Evolutionary conservation across 108 stramenopile genomes (phyloP).

Genomic region (Cyclostephanos tholiformis): DNA sequence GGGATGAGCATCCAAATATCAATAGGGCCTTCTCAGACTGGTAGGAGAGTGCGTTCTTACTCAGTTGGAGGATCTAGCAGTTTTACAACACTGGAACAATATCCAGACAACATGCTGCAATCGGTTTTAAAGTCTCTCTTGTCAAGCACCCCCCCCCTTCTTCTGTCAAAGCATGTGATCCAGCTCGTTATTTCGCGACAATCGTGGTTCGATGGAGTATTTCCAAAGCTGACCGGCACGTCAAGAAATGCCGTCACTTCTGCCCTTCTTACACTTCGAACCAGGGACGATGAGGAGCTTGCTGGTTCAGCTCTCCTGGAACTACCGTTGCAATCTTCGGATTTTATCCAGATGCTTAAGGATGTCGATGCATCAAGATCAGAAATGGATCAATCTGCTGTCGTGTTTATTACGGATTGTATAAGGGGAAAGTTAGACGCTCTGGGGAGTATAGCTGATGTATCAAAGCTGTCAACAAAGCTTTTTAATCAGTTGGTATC

Average conservation of each 20-base stretch:
- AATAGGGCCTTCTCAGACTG: constrained; percentile 68
- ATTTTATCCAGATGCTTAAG: constrained; percentile 54
- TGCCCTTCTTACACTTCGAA: constrained; percentile 47
- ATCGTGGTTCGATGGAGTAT: constrained; percentile 74
- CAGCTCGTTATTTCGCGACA: constrained; percentile 56
- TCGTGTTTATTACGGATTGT: constrained; percentile 66
- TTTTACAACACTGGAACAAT: constrained; percentile 54
- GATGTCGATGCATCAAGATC: constrained; percentile 24
- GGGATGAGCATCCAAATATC: constrained; percentile 58
- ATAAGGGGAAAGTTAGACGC: constrained; percentile 47
- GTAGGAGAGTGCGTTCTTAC: constrained; percentile 75
- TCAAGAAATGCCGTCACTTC: constrained; percentile 38
- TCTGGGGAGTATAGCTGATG: constrained; percentile 25
- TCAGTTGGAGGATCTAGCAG: constrained; percentile 69
- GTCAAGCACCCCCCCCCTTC: constrained; percentile 4
- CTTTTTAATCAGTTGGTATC: constrained; percentile 45
- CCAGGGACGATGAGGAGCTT: constrained; percentile 30
- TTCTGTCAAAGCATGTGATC: constrained; percentile 39
- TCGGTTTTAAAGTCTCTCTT: constrained; percentile 54
- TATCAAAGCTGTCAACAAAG: constrained; percentile 44
- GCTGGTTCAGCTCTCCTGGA: constrained; percentile 55
- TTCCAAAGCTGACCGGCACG: constrained; percentile 49
- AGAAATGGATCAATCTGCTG: constrained; percentile 41
- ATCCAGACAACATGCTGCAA: constrained; percentile 69
- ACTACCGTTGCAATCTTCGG: constrained; percentile 63